Evolutionary conservation across 768 basidiomycete genomes (phyloP).

Genomic region (Chalciporus pseudorubinellus): DNA sequence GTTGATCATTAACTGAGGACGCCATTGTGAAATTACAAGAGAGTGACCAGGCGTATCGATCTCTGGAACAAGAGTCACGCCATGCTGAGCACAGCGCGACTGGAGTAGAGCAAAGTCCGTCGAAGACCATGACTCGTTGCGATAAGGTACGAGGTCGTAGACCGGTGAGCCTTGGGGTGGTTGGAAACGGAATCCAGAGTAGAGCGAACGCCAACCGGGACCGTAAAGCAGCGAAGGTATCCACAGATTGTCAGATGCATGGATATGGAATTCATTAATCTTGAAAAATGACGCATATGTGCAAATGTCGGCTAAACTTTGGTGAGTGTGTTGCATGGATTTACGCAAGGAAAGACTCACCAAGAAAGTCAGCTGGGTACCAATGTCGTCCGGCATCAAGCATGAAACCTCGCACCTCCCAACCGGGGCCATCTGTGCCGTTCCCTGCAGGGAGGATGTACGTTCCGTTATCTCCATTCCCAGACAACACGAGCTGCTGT

Average conservation of each 20-base stretch:
- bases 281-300: constrained; percentile 46
- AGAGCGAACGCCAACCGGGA: constrained; percentile 39
- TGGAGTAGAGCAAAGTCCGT: constrained; percentile 35
- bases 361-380: constrained; percentile 39
- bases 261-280: constrained; percentile 42
- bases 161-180: constrained; percentile 34
- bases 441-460: constrained; percentile 33
- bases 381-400: constrained; percentile 46
- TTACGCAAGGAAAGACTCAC: constrained; percentile 16
- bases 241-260: constrained; percentile 45
- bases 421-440: constrained; percentile 40
- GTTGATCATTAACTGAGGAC: constrained; percentile 38
- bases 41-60: constrained; percentile 46
- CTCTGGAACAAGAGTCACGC: constrained; percentile 41
- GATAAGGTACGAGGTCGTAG: constrained; percentile 35
- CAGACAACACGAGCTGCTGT: constrained; percentile 36
- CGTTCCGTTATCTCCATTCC: neutral
- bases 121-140: constrained; percentile 42
- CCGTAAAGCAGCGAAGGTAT: constrained; percentile 39
- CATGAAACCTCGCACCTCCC: constrained; percentile 47
- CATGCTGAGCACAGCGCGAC: constrained; percentile 35
- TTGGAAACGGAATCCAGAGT: constrained; percentile 42
- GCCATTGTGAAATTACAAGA: constrained; percentile 45
- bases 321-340: neutral
- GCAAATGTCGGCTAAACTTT: constrained; percentile 38